phyloP scores from a whole-genome alignment of 2,329 filamentous ascomycete species.

The Cladophialophora yegresii region DNA sequence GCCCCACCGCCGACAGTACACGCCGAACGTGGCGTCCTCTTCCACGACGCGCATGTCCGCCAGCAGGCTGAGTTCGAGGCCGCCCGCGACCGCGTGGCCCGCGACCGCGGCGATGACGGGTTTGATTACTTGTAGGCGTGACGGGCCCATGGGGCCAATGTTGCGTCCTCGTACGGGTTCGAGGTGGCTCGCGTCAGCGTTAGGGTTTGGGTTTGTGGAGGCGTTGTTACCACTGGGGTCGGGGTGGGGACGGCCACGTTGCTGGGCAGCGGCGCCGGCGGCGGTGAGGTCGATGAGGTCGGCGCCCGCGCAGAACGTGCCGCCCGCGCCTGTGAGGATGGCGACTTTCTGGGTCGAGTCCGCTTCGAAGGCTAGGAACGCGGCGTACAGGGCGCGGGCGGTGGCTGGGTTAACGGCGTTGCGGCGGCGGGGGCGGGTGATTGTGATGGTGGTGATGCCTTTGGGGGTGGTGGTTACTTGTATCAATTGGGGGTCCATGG shows the following conservation, averaged over 20 bases:
- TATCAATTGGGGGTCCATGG: constrained; percentile 4
- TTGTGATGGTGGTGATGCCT: constrained; percentile 59
- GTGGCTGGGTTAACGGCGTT: constrained; percentile 58
- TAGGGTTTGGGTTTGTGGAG: neutral
- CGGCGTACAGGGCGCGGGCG: constrained; percentile 51
- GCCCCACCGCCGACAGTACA: constrained; percentile 59
- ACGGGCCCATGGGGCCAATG: constrained; percentile 56
- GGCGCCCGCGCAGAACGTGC: constrained; percentile 57
- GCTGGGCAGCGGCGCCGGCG: too few relatives aligned
- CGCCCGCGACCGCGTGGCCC: constrained; percentile 58
- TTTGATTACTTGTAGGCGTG: constrained; percentile 53
- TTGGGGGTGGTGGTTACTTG: constrained; percentile 12
- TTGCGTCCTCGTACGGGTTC: constrained; percentile 44
- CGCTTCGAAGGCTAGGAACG: constrained; percentile 54
- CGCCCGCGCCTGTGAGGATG: constrained; percentile 52
- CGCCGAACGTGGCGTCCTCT: constrained; percentile 56
- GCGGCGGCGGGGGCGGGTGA: constrained; percentile 53
- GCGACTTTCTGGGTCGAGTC: constrained; percentile 56
- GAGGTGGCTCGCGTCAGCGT: constrained; percentile 27
- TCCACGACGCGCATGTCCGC: constrained; percentile 58
- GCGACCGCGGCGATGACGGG: constrained; percentile 56
- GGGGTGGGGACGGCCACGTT: too few relatives aligned
- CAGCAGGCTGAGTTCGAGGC: constrained; percentile 56
- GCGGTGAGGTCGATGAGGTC: constrained; percentile 45
- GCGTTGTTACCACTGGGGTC: neutral